Evolutionary conservation across 108 stramenopile species (phyloP), one percentile per base, ranked within the genome.

Genomic region (Skeletonema tropicum): DNA sequence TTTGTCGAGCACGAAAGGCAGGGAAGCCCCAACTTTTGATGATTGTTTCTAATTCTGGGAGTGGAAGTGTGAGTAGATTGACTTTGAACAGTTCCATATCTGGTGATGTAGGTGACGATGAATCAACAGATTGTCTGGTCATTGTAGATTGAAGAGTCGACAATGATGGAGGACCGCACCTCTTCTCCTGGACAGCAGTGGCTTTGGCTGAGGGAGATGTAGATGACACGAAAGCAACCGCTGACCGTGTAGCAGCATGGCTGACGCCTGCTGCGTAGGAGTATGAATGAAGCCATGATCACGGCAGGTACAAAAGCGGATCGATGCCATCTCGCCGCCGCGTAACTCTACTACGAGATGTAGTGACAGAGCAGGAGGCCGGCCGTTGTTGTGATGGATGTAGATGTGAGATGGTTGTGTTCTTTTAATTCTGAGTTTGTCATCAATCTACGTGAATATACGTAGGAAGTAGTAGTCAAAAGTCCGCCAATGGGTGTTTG

Each of bases 1-100:
- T 84, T 87, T 98, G 98, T 68, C 85, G 70, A 46, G 95, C 94
- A 8, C 96, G 87, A 74, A 87, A 98, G 67, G 91, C 84, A 21
- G 95, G 97, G 65, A 86, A 75, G n/a, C 64, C 67, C 88, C 88
- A 90, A 5, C 79, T 86, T 73, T 69, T 64, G 5, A 92, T 58
- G 19, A 90, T 63, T 61, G 67, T 58, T 69, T 89, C 83, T 12
- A 92, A 73, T 76, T 92, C 92, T 19, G 71, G 57, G 15, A 81
- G 70, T 7, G 84, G 80, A 19, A 89, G 77, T 10, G 87, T 87
- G 31, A 86, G 88, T 7, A 90, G 75, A 82, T 90, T 90, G n/a
- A 90, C 36, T 61, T 71, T 64, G 70, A 76, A 68, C 52, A 74
- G 70, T 38, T 69, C 68, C 9, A 39, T 0, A 10, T 21, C 23